phyloP scores from a whole-genome alignment of 2,329 filamentous ascomycete genomes.

The Colletotrichum orchidophilum region DNA sequence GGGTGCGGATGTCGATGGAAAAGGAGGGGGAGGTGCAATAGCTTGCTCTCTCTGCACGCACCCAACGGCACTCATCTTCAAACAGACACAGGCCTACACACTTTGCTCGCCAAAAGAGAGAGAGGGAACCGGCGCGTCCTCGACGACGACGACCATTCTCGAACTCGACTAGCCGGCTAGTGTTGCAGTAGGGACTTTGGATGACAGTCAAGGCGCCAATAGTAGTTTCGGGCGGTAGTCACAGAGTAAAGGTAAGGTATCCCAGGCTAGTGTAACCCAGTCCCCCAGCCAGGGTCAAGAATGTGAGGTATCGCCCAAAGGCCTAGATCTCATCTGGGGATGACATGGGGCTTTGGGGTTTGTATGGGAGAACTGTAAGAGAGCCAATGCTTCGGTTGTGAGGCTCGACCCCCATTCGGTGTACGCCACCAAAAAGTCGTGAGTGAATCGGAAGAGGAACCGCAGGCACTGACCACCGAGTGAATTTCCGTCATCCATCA shows the following conservation, averaged over 20 bases:
- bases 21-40: constrained; percentile 40
- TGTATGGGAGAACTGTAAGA: background rate
- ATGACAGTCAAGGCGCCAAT: constrained; percentile 4
- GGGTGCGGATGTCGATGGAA: background rate
- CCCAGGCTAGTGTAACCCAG: background rate
- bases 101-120: background rate
- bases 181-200: constrained; percentile 8
- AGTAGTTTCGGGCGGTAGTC: background rate
- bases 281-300: background rate
- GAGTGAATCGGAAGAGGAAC: constrained; percentile 20
- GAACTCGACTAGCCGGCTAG: constrained; percentile 16
- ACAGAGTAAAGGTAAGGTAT: background rate
- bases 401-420: constrained; percentile 9
- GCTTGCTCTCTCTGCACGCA: constrained; percentile 34
- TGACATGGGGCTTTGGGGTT: background rate
- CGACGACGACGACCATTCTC: constrained; percentile 9
- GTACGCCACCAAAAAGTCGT: background rate
- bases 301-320: constrained; percentile 10
- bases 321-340: background rate
- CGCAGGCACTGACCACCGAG: constrained; percentile 8
- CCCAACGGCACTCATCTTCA: background rate
- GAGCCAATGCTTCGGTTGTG: constrained; percentile 12
- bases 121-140: background rate
- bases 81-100: background rate
- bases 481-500: background rate